A percentile compares a stretch with the other conserved stretches of the same genome.
Evolutionary conservation across 768 basidiomycete genomes (phyloP).

Genomic region (Phanerochaete carnosa): DNA sequence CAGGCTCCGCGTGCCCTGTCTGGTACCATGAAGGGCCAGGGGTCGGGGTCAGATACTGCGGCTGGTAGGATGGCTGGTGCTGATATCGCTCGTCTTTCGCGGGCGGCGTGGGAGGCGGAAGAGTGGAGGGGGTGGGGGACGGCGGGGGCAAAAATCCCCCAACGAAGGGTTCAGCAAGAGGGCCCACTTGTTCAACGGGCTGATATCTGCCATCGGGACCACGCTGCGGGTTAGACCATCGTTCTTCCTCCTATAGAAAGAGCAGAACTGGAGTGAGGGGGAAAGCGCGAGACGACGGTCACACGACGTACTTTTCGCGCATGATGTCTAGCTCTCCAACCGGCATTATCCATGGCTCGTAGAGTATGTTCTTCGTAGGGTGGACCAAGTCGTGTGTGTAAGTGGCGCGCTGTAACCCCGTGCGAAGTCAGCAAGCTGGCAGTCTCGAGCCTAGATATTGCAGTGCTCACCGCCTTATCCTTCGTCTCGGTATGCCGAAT

Average conservation of each 20-base stretch:
- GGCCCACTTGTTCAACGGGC: constrained; percentile 54
- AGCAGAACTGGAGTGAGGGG: neutral
- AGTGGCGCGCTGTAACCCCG: neutral
- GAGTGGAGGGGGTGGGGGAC: constrained; percentile 21
- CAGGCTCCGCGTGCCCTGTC: constrained; percentile 5
- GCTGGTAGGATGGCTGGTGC: neutral
- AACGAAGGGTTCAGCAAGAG: constrained; percentile 59
- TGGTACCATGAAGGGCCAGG: constrained; percentile 3
- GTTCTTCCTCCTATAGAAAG: constrained; percentile 20
- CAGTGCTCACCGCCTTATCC: neutral
- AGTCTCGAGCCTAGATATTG: neutral
- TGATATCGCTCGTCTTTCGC: constrained; percentile 39
- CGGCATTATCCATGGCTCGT: constrained; percentile 70
- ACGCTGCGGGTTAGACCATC: constrained; percentile 28
- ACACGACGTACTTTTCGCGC: constrained; percentile 48
- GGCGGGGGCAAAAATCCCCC: constrained; percentile 48
- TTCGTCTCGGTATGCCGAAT: neutral
- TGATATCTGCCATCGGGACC: constrained; percentile 48
- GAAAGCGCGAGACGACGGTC: neutral
- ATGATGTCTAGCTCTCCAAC: constrained; percentile 69
- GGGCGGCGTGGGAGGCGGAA: constrained; percentile 39
- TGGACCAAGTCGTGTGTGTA: neutral
- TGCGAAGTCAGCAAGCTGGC: neutral
- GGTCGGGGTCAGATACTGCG: neutral
- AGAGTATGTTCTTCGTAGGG: neutral